Base-by-base conservation (phyloP, 2,329 filamentous ascomycete species). In the Ophiostoma himal-ulmi region DNA sequence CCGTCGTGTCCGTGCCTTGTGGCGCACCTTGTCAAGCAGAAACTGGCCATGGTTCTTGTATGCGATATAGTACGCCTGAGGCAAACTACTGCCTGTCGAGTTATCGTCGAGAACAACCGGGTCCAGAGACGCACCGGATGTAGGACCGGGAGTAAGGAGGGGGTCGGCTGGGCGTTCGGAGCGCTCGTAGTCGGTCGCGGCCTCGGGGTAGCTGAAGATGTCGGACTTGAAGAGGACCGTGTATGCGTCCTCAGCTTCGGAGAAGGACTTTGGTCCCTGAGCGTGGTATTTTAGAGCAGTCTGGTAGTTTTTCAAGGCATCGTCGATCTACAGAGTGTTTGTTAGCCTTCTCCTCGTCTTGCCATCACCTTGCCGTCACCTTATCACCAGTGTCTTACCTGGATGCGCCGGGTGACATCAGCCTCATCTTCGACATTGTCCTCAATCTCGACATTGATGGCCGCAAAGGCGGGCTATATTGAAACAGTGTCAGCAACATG, bases 31-130 rank as follows among this genome's bases (percentile, higher is more conserved):
- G 77, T 99, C 94, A n/a, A 99, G 83, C 71, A 90, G 83, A 77
- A 96, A 97, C 77, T 98, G 92, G 60, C 93, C 95, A 80, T 94
- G 89, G 75, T 98, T 99, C 79, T 98, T 99, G 83, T 96, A 93
- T 1, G 94, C 91, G 8, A 99, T 85, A 76, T 97, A 97, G 26
- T 98, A 84, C 13, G 96, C 93, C 77, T 97, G 94, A 0, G 92
- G 90, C 11, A 98, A 82, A 67, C 90, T 94, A 77, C 91, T 95
- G 20, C 90, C 92, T 1, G 89, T 88, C 37, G 88, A 89, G 74
- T 96, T 93, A 67, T 87, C 86, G 68, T 89, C 87, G 71, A 86
- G 86, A 37, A 86, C 85, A 36, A 85, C 82, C 8, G 84, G 80
- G 69, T 86, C 86, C n/a, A 87, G 79, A 17, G 82, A 81, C 7